Percentiles rank a stretch among this genome's conserved stretches.
Evolutionary conservation across 805 yeast genomes (phyloP).

Genomic region (Metschnikowia vanudenii): DNA sequence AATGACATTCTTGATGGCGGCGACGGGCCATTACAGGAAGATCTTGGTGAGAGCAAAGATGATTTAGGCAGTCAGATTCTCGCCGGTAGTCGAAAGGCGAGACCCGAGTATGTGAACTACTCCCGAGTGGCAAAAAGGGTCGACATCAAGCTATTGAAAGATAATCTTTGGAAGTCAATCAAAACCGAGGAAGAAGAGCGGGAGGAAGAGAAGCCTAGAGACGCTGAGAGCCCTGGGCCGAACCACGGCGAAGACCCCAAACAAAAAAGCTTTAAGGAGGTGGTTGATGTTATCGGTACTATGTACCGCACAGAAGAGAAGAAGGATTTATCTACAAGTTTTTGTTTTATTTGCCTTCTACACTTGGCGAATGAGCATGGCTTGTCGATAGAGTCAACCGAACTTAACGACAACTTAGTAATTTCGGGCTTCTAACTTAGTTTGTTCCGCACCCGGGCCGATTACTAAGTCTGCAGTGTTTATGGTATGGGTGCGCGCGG

Average conservation of each 20-base stretch:
- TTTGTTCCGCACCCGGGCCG: background rate
- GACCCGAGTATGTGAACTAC: conserved; percentile 50
- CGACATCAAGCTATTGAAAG: conserved; percentile 70
- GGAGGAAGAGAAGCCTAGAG: conserved; percentile 2
- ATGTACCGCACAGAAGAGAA: conserved; percentile 56
- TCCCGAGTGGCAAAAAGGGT: conserved; percentile 77
- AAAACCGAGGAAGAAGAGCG: conserved; percentile 20
- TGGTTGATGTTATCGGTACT: conserved; percentile 48
- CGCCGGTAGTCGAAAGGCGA: conserved; percentile 24
- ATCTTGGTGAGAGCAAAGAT: conserved; percentile 14
- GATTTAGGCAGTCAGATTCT: conserved; percentile 20
- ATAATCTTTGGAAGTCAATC: conserved; percentile 68
- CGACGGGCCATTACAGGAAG: conserved; percentile 13
- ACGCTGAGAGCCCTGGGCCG: conserved; percentile 20
- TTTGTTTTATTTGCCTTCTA: conserved; percentile 76
- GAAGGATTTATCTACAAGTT: conserved; percentile 77
- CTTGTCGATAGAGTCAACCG: conserved; percentile 51
- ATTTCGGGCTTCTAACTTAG: conserved; percentile 21
- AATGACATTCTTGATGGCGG: conserved; percentile 41
- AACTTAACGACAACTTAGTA: conserved; percentile 37
- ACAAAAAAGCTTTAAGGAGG: conserved; percentile 40
- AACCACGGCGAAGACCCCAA: conserved; percentile 18
- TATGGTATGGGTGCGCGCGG: too few species aligned
- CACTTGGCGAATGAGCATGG: conserved; percentile 90
- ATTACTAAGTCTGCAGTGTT: too few species aligned